Percentiles rank a stretch among this genome's conserved stretches.
Conservation (phyloP, 768 basidiomycete species). For the Auricularia heimuer region DNA sequence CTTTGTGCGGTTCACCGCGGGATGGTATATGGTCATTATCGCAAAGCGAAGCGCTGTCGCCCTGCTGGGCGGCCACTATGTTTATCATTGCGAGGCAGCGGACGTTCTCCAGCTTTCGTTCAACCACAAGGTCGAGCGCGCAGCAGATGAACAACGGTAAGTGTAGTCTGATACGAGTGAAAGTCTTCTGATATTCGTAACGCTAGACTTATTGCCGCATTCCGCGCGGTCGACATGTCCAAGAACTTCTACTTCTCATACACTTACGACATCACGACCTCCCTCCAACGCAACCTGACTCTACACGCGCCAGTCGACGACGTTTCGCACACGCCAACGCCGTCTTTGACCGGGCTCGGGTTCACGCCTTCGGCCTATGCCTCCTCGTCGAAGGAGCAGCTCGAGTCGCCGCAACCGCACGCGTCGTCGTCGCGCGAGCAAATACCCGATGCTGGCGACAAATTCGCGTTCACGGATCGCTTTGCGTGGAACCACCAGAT, state of each 20-base stretch:
- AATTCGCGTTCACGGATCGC: slow-evolving; percentile 61
- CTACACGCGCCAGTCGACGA: slow-evolving; percentile 34
- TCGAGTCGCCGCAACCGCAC: no score
- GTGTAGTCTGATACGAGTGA: no score
- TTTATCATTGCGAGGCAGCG: slow-evolving; percentile 92
- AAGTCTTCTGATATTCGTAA: no score
- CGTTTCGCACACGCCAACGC: not conserved
- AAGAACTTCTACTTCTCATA: slow-evolving; percentile 99
- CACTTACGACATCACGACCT: slow-evolving; percentile 95
- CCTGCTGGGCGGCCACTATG: slow-evolving; percentile 87
- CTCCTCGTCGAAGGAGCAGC: no score
- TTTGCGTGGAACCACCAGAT: slow-evolving; percentile 96
- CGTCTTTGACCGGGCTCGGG: no score
- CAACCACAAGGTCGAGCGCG: slow-evolving; percentile 78
- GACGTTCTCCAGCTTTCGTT: slow-evolving; percentile 70
- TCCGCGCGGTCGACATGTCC: slow-evolving; percentile 96
- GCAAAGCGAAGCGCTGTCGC: slow-evolving; percentile 88
- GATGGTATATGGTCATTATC: slow-evolving; percentile 92
- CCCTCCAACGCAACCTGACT: slow-evolving; percentile 84
- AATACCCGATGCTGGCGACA: slow-evolving; percentile 16
- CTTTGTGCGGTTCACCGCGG: slow-evolving; percentile 88
- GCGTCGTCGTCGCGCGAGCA: not conserved
- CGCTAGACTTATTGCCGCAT: slow-evolving; percentile 38
- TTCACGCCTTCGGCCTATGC: no score
- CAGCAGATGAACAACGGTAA: slow-evolving; percentile 69